These are phyloP conservation scores for Irpex lacteus DNA, from an alignment of 1,284 basidiomycete genomes.

Conservation along the genomic window DNA sequence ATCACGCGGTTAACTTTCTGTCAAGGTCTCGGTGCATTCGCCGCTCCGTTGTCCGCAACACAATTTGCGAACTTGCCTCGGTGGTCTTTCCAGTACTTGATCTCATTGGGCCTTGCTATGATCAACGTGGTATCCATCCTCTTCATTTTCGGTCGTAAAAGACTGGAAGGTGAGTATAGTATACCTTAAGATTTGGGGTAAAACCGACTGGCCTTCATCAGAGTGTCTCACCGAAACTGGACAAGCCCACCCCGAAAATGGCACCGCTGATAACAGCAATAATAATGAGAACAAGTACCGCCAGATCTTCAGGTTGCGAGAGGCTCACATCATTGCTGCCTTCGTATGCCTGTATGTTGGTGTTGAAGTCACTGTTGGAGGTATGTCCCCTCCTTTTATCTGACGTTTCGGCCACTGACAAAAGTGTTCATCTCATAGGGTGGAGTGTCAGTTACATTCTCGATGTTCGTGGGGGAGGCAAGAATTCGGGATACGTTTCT, in stretches of 20 bases:
- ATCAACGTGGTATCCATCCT: conserved; percentile 42
- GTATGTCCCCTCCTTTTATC: conserved; percentile 23
- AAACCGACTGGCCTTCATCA: too few species aligned
- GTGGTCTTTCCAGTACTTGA: conserved; percentile 68
- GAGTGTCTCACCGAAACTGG: conserved; percentile 34
- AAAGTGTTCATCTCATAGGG: conserved; percentile 11
- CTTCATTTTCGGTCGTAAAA: conserved; percentile 52
- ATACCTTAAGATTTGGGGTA: too few species aligned
- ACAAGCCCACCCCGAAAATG: conserved; percentile 20
- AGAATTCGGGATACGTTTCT: conserved; percentile 48
- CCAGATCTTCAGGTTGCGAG: conserved; percentile 36
- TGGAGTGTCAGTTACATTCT: conserved; percentile 54
- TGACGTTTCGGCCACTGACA: background rate
- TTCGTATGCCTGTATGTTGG: conserved; percentile 48
- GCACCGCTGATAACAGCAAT: background rate
- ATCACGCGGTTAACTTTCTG: background rate
- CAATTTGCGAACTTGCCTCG: conserved; percentile 49
- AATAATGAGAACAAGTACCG: conserved; percentile 32
- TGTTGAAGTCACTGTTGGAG: conserved; percentile 45
- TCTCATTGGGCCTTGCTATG: conserved; percentile 53
- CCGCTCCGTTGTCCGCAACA: conserved; percentile 60
- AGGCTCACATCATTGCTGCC: conserved; percentile 40
- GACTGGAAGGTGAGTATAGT: conserved; percentile 46
- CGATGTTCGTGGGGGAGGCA: conserved; percentile 41
- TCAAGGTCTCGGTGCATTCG: conserved; percentile 56